Conservation (phyloP, 2,329 filamentous ascomycete genomes). For the Ceratocystis huliohia region DNA sequence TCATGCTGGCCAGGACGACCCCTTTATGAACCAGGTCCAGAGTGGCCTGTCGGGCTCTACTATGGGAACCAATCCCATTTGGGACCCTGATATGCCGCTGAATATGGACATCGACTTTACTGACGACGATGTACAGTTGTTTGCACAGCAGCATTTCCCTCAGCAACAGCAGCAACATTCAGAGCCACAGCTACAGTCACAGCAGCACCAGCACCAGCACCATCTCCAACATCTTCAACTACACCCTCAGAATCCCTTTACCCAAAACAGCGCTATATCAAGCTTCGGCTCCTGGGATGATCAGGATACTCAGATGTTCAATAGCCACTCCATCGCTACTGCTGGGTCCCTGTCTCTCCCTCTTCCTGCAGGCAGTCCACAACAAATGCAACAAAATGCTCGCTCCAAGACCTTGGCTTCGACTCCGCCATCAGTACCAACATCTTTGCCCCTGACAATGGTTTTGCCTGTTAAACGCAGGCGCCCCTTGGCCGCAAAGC, state of each 20-base stretch:
- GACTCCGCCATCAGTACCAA: slow-evolving; percentile 19
- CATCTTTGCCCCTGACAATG: slow-evolving; percentile 8
- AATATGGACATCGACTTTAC: slow-evolving; percentile 50
- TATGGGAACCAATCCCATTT: slow-evolving; percentile 41
- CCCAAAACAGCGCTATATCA: not conserved
- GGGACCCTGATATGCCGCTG: slow-evolving; percentile 37
- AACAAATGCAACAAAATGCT: slow-evolving; percentile 21
- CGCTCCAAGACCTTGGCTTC: slow-evolving; percentile 11
- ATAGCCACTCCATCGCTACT: slow-evolving; percentile 15
- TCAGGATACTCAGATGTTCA: slow-evolving; percentile 17
- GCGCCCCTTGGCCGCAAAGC: slow-evolving; percentile 18
- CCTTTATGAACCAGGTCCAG: slow-evolving; percentile 34
- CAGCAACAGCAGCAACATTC: slow-evolving; percentile 25
- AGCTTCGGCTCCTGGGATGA: slow-evolving; percentile 13
- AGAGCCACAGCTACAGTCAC: slow-evolving; percentile 23
- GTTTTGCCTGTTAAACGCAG: slow-evolving; percentile 1
- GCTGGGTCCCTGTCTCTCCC: slow-evolving; percentile 16
- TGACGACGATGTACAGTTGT: slow-evolving; percentile 33
- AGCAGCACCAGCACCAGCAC: slow-evolving; percentile 20
- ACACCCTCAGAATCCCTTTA: slow-evolving; percentile 10
- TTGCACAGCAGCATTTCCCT: slow-evolving; percentile 26
- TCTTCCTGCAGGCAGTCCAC: slow-evolving; percentile 16
- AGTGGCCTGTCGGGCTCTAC: slow-evolving; percentile 49
- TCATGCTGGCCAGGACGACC: slow-evolving; percentile 34
- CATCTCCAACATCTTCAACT: slow-evolving; percentile 8